Base-by-base conservation (phyloP, 345 rosid species). In the Rhizophora apiculata region DNA sequence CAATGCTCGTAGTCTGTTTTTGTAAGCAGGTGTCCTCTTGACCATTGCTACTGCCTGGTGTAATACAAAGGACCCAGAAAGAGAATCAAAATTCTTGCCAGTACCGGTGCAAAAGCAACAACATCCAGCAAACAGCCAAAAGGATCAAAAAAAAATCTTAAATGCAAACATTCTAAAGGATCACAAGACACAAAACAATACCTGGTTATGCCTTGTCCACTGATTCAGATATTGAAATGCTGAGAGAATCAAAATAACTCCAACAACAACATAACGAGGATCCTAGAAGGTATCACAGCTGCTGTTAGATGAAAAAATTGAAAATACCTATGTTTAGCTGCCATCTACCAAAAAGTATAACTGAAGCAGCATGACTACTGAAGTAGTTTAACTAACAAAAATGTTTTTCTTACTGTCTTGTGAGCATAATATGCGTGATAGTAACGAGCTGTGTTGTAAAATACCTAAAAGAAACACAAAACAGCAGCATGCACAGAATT, bases 361-460 rank as follows among this genome's bases (percentile, higher is more conserved):
- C 55, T 32, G 62, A 46, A 54, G 24, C 48, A 70, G 34, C 32
- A 79, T n/a, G 34, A 75, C 52, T 22, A 43, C 67, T 60, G 8
- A 31, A 52, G 20, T 72, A 34, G 6, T 4, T 4, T 21, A 58
- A 53, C 49, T 46, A 56, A 39, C 5, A 4, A 48, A 65, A 67
- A 68, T 24, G 8, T 67, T 43, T 43, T 11, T 53, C 96, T 87
- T 75, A 94, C 99, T 76, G 96, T 89, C 69, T 95, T 95, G 74
- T 95, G 89, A 77, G 96, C 99, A 77, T 95, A 95, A 63, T 90
- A 90, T 5, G 96, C 97, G 13, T 71, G 89, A 74, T 90, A 95
- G 81, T 95, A 95, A 18, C 87, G 94, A 68, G 99, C 99, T 0
- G 99, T 81, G 65, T 92, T 95, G 82, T 90, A 95, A 73, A 95